Percentiles rank a stretch among this genome's conserved stretches.
phyloP scores from a whole-genome alignment of 805 yeast species.

The Candida cerambycidarum region DNA sequence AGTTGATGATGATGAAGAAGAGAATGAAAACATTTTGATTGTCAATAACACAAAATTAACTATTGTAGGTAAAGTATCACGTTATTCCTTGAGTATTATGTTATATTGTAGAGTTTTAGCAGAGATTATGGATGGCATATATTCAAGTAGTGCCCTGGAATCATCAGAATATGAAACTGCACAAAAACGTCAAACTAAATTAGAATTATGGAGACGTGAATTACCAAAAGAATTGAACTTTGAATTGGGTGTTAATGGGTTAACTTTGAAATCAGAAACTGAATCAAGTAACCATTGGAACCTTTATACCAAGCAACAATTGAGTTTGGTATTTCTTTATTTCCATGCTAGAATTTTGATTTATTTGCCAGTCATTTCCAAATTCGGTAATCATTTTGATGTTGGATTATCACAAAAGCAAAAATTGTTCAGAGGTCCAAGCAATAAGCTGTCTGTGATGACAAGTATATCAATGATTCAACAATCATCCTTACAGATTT shows the following conservation, averaged over 20 bases:
- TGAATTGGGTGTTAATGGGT: constrained; percentile 61
- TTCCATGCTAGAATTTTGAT: constrained; percentile 44
- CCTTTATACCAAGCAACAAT: constrained; percentile 43
- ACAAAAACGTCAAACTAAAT: constrained; percentile 53
- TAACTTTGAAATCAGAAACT: constrained; percentile 33
- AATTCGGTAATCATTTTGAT: constrained; percentile 40
- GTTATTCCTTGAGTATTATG: constrained; percentile 62
- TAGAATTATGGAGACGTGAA: constrained; percentile 78
- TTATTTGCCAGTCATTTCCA: constrained; percentile 42
- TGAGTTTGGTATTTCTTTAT: constrained; percentile 49
- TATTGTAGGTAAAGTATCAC: constrained; percentile 69
- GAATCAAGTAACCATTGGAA: constrained; percentile 24
- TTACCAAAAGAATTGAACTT: constrained; percentile 62
- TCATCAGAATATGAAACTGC: constrained; percentile 28
- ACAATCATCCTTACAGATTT: constrained; percentile 62
- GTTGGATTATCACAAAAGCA: constrained; percentile 42
- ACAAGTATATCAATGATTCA: constrained; percentile 67
- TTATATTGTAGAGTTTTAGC: constrained; percentile 73
- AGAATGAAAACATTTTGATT: constrained; percentile 55
- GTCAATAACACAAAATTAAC: constrained; percentile 59
- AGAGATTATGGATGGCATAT: constrained; percentile 66
- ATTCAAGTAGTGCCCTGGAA: constrained; percentile 51
- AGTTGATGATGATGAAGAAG: constrained; percentile 41
- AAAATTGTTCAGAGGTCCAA: constrained; percentile 38
- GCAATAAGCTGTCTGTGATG: constrained; percentile 27